Percentiles rank a stretch among this genome's conserved stretches.
phyloP scores from a whole-genome alignment of 1,284 basidiomycete genomes.

The Cutaneotrichosporon sp. region DNA sequence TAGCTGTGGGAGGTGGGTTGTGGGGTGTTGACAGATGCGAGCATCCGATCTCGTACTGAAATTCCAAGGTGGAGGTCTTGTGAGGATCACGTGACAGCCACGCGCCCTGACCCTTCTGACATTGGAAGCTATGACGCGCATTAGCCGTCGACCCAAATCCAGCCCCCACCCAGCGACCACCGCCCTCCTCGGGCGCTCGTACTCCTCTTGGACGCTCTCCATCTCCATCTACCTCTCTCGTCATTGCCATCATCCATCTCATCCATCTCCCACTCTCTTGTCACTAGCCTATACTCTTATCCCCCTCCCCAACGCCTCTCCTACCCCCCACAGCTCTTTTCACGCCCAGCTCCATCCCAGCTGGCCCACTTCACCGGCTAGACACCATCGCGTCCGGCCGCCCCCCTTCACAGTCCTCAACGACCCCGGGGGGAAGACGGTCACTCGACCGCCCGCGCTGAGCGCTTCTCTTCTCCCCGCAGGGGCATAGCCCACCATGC shows the following conservation, averaged over 20 bases:
- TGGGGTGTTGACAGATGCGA: slow-evolving; percentile 2
- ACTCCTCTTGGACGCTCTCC: too few species aligned
- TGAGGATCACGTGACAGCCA: slow-evolving; percentile 11
- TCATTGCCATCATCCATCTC: not conserved
- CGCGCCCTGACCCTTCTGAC: too few species aligned
- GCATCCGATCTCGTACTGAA: slow-evolving; percentile 7
- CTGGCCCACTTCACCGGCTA: not conserved
- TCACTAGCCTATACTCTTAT: not conserved
- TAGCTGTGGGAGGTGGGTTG: slow-evolving; percentile 8
- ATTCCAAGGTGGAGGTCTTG: slow-evolving; percentile 9
- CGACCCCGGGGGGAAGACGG: slow-evolving; percentile 10
- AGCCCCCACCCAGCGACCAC: too few species aligned
- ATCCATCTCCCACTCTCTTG: not conserved
- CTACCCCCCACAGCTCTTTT: not conserved
- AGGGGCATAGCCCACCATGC: slow-evolving; percentile 34
- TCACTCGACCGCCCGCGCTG: slow-evolving; percentile 11
- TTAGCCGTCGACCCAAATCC: too few species aligned
- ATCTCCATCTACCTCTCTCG: too few species aligned
- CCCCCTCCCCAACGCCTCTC: not conserved
- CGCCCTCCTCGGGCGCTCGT: too few species aligned
- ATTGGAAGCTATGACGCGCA: slow-evolving; percentile 10
- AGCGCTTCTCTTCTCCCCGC: slow-evolving; percentile 12
- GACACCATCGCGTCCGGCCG: not conserved
- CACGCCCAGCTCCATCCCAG: not conserved
- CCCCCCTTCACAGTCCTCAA: not conserved